A percentile compares a stretch with the other conserved stretches of the same genome.
phyloP scores from a whole-genome alignment of 2,329 filamentous ascomycete species.

The Mollisia scopiformis region DNA sequence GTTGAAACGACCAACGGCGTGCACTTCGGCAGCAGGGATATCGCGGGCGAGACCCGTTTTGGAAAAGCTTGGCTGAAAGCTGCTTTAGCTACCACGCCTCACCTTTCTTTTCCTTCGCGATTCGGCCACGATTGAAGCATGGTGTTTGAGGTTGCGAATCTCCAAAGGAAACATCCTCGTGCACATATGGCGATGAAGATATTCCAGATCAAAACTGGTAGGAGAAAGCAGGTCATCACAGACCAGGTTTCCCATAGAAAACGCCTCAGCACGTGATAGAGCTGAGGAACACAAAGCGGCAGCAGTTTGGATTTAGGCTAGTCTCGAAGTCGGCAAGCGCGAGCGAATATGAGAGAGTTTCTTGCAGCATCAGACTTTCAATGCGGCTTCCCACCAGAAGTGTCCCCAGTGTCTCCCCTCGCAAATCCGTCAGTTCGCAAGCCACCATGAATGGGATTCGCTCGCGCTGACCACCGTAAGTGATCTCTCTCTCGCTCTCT shows the following conservation, averaged over 20 bases:
- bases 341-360: slow-evolving; percentile 15
- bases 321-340: slow-evolving; percentile 1
- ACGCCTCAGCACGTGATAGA: background rate
- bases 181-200: background rate
- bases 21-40: background rate
- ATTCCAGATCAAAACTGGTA: background rate
- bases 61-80: slow-evolving; percentile 18
- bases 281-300: background rate
- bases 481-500: background rate
- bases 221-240: background rate
- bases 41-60: slow-evolving; percentile 11
- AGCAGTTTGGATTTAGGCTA: background rate
- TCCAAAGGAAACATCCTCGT: background rate
- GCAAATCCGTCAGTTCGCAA: background rate
- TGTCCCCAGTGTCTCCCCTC: background rate
- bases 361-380: background rate
- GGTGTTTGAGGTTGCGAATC: background rate
- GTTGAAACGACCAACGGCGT: background rate
- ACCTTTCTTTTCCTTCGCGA: background rate
- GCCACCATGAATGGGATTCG: background rate
- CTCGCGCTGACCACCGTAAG: background rate
- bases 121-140: background rate
- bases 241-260: background rate
- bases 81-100: slow-evolving; percentile 4
- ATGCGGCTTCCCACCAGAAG: background rate